Percentiles rank a stretch among this genome's conserved stretches.
phyloP scores from a whole-genome alignment of 2,329 filamentous ascomycete genomes.

The Colletotrichum tabaci region DNA sequence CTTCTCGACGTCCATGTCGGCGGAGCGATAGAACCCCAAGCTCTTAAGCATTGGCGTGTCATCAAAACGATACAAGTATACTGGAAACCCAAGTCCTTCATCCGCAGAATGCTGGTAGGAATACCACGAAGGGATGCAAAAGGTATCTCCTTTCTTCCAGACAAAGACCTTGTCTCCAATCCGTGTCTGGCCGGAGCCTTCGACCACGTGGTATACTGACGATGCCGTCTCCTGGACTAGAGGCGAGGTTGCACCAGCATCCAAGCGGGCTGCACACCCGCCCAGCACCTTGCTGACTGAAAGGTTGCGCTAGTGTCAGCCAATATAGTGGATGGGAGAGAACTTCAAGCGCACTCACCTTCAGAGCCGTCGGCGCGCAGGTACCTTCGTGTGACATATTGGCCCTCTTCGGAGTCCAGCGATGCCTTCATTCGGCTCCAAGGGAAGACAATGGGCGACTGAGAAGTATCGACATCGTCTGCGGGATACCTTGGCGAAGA shows the following conservation, averaged over 20 bases:
- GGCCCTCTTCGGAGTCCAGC: slow-evolving; percentile 54
- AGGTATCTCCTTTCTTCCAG: slow-evolving; percentile 68
- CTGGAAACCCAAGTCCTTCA: slow-evolving; percentile 46
- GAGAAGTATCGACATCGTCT: slow-evolving; percentile 54
- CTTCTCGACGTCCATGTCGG: slow-evolving; percentile 56
- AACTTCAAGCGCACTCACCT: slow-evolving; percentile 43
- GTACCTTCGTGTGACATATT: slow-evolving; percentile 51
- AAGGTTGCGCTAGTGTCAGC: background rate
- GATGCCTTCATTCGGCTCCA: slow-evolving; percentile 61
- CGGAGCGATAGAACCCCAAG: slow-evolving; percentile 64
- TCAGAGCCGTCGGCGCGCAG: slow-evolving; percentile 50
- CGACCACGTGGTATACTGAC: slow-evolving; percentile 67
- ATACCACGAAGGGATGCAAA: slow-evolving; percentile 68
- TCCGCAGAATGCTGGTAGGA: slow-evolving; percentile 63
- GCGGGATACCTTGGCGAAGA: slow-evolving; percentile 58
- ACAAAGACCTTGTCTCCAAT: slow-evolving; percentile 55
- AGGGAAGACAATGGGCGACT: slow-evolving; percentile 63
- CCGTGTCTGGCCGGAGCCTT: slow-evolving; percentile 58
- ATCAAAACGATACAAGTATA: slow-evolving; percentile 68
- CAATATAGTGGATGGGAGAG: too few relatives aligned
- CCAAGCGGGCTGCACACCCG: slow-evolving; percentile 61
- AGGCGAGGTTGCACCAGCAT: slow-evolving; percentile 54
- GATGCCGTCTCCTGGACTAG: slow-evolving; percentile 64
- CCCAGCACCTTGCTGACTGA: slow-evolving; percentile 63
- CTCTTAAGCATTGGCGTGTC: slow-evolving; percentile 68